phyloP scores from a whole-genome alignment of 2,329 filamentous ascomycete genomes.

The Amauroascus verrucosus region DNA sequence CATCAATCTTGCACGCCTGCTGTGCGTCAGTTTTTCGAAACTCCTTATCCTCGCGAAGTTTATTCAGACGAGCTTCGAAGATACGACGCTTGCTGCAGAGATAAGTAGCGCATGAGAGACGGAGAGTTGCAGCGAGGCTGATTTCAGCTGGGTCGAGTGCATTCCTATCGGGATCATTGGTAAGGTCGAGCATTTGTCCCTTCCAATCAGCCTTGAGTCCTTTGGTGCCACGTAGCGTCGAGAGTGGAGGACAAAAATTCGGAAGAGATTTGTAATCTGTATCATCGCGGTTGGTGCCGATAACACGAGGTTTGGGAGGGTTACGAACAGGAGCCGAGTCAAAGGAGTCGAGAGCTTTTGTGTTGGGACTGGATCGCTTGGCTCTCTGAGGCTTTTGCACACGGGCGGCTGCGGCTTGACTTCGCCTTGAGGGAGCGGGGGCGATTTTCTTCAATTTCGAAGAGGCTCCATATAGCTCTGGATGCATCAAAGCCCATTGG shows the following conservation, averaged over 20 bases:
- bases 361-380: slow-evolving; percentile 32
- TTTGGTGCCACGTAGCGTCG: slow-evolving; percentile 58
- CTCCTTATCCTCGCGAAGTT: slow-evolving; percentile 59
- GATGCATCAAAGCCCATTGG: slow-evolving; percentile 31
- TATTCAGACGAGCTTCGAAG: slow-evolving; percentile 64
- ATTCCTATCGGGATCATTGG: slow-evolving; percentile 56
- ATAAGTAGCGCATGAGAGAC: slow-evolving; percentile 78
- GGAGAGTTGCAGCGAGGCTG: slow-evolving; percentile 62
- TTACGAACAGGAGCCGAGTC: slow-evolving; percentile 26
- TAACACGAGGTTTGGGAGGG: slow-evolving; percentile 36
- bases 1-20: slow-evolving; percentile 94
- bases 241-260: slow-evolving; percentile 61
- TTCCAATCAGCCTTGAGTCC: slow-evolving; percentile 81
- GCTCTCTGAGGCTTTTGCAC: slow-evolving; percentile 21
- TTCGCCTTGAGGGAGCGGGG: slow-evolving; percentile 28
- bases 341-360: slow-evolving; percentile 31
- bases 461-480: background rate
- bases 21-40: slow-evolving; percentile 94
- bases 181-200: slow-evolving; percentile 65
- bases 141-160: slow-evolving; percentile 72
- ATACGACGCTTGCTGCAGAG: slow-evolving; percentile 88
- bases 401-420: slow-evolving; percentile 20
- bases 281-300: slow-evolving; percentile 62
- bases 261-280: slow-evolving; percentile 64
- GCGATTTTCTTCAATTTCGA: slow-evolving; percentile 33